Evolutionary conservation across 352 stramenopile genomes (phyloP).

Genomic region (Pythium dissimile): DNA sequence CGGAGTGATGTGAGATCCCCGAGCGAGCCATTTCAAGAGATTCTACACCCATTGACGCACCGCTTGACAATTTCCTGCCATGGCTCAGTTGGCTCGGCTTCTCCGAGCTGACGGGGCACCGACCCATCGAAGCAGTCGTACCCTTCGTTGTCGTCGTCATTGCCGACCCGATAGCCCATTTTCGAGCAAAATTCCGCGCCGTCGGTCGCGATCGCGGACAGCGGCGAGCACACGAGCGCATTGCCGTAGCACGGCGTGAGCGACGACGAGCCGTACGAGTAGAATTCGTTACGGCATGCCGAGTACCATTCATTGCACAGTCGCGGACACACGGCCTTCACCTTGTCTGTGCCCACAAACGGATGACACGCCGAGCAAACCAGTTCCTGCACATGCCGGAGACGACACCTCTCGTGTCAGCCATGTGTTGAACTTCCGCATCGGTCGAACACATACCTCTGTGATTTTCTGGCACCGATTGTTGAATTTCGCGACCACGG

Average conservation of each 20-base stretch:
- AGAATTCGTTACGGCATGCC: slow-evolving; percentile 73
- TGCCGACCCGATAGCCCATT: slow-evolving; percentile 80
- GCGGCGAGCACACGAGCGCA: slow-evolving; percentile 72
- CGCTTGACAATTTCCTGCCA: slow-evolving; percentile 48
- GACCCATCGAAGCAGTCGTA: slow-evolving; percentile 83
- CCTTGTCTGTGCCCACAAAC: slow-evolving; percentile 68
- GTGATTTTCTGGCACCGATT: slow-evolving; percentile 56
- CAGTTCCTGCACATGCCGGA: slow-evolving; percentile 49
- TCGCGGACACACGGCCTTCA: slow-evolving; percentile 71
- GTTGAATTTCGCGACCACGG: slow-evolving; percentile 75
- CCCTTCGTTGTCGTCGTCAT: slow-evolving; percentile 57
- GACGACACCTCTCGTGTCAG: no score
- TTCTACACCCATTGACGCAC: slow-evolving; percentile 6
- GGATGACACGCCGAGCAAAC: slow-evolving; percentile 77
- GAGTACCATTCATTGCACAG: slow-evolving; percentile 73
- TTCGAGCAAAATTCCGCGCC: slow-evolving; percentile 66
- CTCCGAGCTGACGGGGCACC: slow-evolving; percentile 49
- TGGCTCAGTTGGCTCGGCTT: slow-evolving; percentile 52
- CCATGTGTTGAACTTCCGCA: no score
- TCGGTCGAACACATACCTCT: slow-evolving; percentile 30
- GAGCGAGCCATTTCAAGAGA: no score
- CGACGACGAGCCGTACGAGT: slow-evolving; percentile 52
- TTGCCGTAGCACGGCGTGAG: slow-evolving; percentile 81
- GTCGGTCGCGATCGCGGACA: slow-evolving; percentile 48
- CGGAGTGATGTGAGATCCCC: background rate